Evolutionary conservation across 352 stramenopile species (phyloP), one percentile per base, ranked within the genome.

Genomic region (Thraustochytrium sp.): DNA sequence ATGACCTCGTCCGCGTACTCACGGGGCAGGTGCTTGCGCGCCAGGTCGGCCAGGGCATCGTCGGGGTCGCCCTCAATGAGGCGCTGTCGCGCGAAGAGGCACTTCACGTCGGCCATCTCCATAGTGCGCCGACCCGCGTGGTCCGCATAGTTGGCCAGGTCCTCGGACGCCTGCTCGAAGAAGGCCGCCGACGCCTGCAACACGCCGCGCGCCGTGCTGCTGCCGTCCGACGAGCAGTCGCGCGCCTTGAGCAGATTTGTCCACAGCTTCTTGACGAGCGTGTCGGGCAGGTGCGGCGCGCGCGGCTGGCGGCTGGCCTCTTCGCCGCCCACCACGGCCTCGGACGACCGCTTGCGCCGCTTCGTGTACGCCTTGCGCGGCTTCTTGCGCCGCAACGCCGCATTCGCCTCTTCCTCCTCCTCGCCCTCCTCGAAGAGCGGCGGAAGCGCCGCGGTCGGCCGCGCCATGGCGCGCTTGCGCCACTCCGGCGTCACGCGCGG

Each of bases 1-100:
- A 75, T 31, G 23, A 75, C 62, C 44, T 75, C 62, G 62, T 75
- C 62, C 16, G 62, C 62, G 44, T 40, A 75, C 31, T 75, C 62
- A 11, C 62, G 62, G 3, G 62, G 44, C 29, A 75, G 40, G 11
- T 51, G 36, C n/a, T 75, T 75, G 38, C 62, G 62, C 38, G 40
- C 62, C 36, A 54, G 36, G 26, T 51, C 62, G 31, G 37, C 2
- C 11, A 75, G 62, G 36, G 59, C 34, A 5, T 75, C 62, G 16
- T 51, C 62, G 23, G 21, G 62, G 11, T 75, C 62, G 31, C 62
- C 37, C 29, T 16, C 62, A 2, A 72, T 72, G 31, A 75, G 44
- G 18, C 62, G 62, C 31, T 75, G 62, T 11, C 62, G 36, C 11
- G 40, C 36, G 44, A 54, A 51, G 4, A 75, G 44, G 21, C 36